A percentile compares a stretch with the other conserved stretches of the same genome.
These are phyloP conservation scores for Tephrocybe rancida DNA, from an alignment of 768 basidiomycete genomes.

Conservation along the genomic window DNA sequence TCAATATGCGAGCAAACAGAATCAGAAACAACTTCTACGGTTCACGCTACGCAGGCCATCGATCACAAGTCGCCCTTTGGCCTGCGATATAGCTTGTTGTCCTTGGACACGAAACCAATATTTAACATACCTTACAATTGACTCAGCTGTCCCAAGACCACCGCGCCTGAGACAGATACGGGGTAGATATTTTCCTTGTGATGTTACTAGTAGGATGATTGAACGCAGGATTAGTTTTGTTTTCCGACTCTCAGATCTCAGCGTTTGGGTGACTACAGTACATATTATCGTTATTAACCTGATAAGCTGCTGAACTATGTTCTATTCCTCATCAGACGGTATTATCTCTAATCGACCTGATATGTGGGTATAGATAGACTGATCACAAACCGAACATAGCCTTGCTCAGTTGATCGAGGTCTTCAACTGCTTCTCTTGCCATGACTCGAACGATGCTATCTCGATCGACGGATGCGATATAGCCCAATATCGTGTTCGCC, in stretches of 20 bases:
- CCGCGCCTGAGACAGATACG: conserved; percentile 94
- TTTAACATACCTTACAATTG: conserved; percentile 69
- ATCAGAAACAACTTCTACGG: conserved; percentile 11
- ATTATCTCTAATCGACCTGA: too few relatives aligned
- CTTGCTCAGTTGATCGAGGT: conserved; percentile 49
- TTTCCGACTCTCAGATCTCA: too few relatives aligned
- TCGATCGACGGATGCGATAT: conserved; percentile 70
- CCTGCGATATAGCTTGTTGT: conserved; percentile 17
- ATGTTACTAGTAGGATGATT: too few relatives aligned
- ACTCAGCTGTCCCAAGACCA: conserved; percentile 71
- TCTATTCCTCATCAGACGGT: too few relatives aligned
- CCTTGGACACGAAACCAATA: conserved; percentile 52
- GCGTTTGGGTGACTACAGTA: too few relatives aligned
- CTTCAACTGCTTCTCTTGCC: conserved; percentile 71
- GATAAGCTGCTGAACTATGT: too few relatives aligned
- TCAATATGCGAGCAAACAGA: neutral
- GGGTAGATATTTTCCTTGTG: conserved; percentile 50
- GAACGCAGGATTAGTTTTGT: too few relatives aligned
- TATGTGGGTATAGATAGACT: neutral
- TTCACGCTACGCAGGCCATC: conserved; percentile 26
- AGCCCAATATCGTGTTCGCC: conserved; percentile 63
- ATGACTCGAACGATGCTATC: conserved; percentile 74
- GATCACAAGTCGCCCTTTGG: conserved; percentile 17
- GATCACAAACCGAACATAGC: conserved; percentile 42
- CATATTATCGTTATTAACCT: too few relatives aligned